These are phyloP conservation scores for Botrytis sinoallii DNA, from an alignment of 2,329 filamentous ascomycete species.

Conservation along the genomic window DNA sequence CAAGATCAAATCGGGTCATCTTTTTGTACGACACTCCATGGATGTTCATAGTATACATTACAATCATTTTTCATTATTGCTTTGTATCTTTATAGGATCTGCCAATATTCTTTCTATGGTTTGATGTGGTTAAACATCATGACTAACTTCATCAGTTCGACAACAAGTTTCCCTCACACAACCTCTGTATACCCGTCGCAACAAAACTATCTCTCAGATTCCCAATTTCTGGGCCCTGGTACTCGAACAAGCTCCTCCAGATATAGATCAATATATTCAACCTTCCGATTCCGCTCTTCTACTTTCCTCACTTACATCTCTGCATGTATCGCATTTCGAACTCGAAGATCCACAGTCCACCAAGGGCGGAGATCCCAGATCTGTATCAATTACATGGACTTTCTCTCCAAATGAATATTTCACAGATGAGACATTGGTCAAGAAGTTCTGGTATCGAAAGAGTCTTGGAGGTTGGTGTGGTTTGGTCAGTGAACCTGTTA, in stretches of 20 bases:
- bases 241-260: constrained; percentile 78
- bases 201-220: constrained; percentile 67
- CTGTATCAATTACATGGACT: constrained; percentile 71
- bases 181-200: constrained; percentile 74
- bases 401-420: constrained; percentile 83
- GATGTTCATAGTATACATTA: constrained; percentile 4
- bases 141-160: constrained; percentile 53
- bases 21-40: constrained; percentile 1
- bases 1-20: constrained; percentile 11
- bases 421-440: constrained; percentile 72
- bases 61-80: neutral
- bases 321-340: constrained; percentile 80
- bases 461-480: constrained; percentile 64
- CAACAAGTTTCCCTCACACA: constrained; percentile 66
- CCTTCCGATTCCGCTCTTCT: constrained; percentile 75
- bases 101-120: neutral
- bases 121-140: neutral
- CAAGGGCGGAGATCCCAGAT: constrained; percentile 70
- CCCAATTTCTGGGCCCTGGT: constrained; percentile 94
- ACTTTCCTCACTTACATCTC: constrained; percentile 59
- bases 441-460: constrained; percentile 86
- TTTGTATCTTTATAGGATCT: neutral
- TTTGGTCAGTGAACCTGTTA: constrained; percentile 83
- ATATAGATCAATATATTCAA: constrained; percentile 86
- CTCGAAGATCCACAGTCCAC: constrained; percentile 52